Base-by-base conservation (phyloP, 1,284 basidiomycete species). In the Tylopilus sp. region DNA sequence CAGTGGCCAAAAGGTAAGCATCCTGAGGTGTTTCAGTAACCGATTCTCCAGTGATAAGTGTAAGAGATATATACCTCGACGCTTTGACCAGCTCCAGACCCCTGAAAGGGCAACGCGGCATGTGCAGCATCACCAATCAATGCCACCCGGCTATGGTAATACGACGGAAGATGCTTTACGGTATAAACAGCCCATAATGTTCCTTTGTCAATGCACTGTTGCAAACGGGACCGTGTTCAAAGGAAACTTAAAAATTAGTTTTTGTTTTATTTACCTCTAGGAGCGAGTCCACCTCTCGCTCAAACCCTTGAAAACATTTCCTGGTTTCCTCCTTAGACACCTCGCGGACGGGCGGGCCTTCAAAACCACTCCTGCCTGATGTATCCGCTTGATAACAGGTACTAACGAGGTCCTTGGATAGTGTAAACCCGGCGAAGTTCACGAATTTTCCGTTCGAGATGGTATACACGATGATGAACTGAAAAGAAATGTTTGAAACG, bases 51-150 rank as follows among this genome's bases (percentile, higher is more conserved):
- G 41, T 47, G 24, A n/a, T 7, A 44, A n/a, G 36, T 7, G 18
- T 53, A 38, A 6, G 2, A 26, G 38, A 9, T n/a, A 19, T 64
- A 58, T 71, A 86, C 87, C 78, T 89, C 88, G 47, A 89, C 82
- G 9, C 86, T 81, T 70, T 88, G 86, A 5, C 86, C 87, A 0
- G 86, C 87, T 22, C 88, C 87, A 1, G 86, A 76, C 3, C 87
- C 87, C 61, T 87, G 84, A 77, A 84, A 84, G 0, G 88, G 86
- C 65, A 81, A 77, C 84, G 87, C 87, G 1, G 82, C 86, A 61
- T 89, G 87, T 24, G 88, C 87, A 81, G 87, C 86, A 71, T 89
- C 87, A 3, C 87, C 87, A 6, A 89, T 54, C 15, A 89, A 75
- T 0, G 78, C 85, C 10, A 86, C 84, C 6, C 81, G 74, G 38